A percentile compares a stretch with the other conserved stretches of the same genome.
Conservation (phyloP, 768 basidiomycete species). For the Calocybe gangraenosa region DNA sequence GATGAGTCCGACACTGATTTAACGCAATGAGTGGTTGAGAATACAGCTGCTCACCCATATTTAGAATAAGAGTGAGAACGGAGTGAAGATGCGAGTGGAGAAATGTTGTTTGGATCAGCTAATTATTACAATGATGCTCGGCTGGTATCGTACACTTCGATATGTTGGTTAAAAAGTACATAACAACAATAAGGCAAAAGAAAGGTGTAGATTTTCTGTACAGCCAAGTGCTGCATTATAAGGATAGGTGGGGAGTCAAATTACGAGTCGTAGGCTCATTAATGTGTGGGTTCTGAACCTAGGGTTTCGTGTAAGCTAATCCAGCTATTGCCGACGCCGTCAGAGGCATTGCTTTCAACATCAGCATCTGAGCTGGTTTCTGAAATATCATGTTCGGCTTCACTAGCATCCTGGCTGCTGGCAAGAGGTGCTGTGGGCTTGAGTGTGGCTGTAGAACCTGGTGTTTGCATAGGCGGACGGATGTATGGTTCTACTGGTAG, state of each 20-base stretch:
- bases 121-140: no score
- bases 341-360: slow-evolving; percentile 55
- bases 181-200: not conserved
- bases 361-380: slow-evolving; percentile 65
- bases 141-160: slow-evolving; percentile 10
- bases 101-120: no score
- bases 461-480: slow-evolving; percentile 5
- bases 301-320: slow-evolving; percentile 43
- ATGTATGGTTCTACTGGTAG: slow-evolving; percentile 46
- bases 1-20: no score
- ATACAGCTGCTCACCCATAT: not conserved
- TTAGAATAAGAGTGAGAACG: no score
- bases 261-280: not conserved
- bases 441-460: slow-evolving; percentile 28
- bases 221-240: not conserved
- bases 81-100: no score
- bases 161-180: not conserved
- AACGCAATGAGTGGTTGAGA: not conserved
- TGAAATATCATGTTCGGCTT: slow-evolving; percentile 12
- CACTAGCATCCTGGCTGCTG: slow-evolving; percentile 5
- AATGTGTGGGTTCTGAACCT: not conserved
- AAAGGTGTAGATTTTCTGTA: slow-evolving; percentile 1
- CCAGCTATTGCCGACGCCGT: slow-evolving; percentile 67
- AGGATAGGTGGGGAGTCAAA: no score
- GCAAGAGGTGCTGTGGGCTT: slow-evolving; percentile 17